Evolutionary conservation across 345 rosid species (phyloP), one percentile per base, ranked within the genome.

Genomic region (Barbarea vulgaris): DNA sequence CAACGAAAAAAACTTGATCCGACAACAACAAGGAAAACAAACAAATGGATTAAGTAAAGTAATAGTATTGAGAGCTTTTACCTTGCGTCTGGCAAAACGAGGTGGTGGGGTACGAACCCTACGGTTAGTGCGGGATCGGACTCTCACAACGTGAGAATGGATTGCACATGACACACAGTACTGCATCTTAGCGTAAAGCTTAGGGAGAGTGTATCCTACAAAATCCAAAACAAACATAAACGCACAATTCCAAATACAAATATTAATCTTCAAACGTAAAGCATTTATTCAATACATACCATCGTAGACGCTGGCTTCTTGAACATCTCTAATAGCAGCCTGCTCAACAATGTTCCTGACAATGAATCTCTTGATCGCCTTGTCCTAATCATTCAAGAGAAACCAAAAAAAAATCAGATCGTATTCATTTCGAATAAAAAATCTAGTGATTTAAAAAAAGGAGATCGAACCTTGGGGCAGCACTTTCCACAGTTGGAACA

Each of bases 401-500:
- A 36, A 18, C 42, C 7, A 53, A 41, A 21, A 33, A 24, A 50
- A 54, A 36, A 33, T 36, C 59, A 54, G 46, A 27, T 48, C 36
- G 36, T 22, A 36, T 46, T 11, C 8, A 28, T 53, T 28, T 13
- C 19, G 6, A 11, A 31, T 15, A 10, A 39, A 5, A 33, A 34
- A 46, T n/a, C 24, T 8, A 36, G 0, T 3, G 33, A 30, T 30
- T 30, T 5, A 1, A 46, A 46, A 1, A 46, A 46, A 7, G 15
- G 44, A 56, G 24, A 57, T 28, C 33, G 9, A 47, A 88, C 96
- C 87, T 92, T 92, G 0, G 98, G 97, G 76, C 98, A 93, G 82
- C 95, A 89, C 31, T 93, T 93, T n/a, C 95, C 98, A 72, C 98
- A 90, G 82, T 93, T 93, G 71, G 98, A 90, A 82, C 98, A 93